A percentile compares a stretch with the other conserved stretches of the same genome.
Evolutionary conservation across 352 stramenopile genomes (phyloP).

Genomic region (Albugo laibachii): DNA sequence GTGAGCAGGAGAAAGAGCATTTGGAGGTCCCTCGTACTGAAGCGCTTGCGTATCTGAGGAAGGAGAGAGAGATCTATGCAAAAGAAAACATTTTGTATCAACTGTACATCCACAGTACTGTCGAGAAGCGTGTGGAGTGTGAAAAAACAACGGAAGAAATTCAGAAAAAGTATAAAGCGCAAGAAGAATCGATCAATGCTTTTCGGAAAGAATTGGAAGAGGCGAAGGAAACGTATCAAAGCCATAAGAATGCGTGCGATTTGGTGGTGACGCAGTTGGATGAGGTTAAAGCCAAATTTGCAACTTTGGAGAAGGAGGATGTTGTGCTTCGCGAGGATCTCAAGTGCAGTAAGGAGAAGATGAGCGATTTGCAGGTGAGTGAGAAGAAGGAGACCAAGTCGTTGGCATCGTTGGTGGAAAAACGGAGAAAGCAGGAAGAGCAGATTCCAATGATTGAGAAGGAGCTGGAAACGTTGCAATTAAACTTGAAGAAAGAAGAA

Average conservation of each 20-base stretch:
- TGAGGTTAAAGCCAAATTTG: slow-evolving; percentile 83
- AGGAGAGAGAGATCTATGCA: slow-evolving; percentile 90
- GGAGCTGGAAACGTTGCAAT: slow-evolving; percentile 44
- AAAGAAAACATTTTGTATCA: slow-evolving; percentile 96
- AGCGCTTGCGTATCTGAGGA: slow-evolving; percentile 86
- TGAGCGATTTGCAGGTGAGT: slow-evolving; percentile 82
- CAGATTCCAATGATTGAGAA: slow-evolving; percentile 80
- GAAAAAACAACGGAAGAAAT: slow-evolving; percentile 41
- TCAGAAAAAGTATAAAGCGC: slow-evolving; percentile 51
- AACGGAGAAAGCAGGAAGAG: slow-evolving; percentile 62
- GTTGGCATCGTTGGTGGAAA: slow-evolving; percentile 56
- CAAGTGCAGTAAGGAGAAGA: slow-evolving; percentile 87
- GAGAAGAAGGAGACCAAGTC: slow-evolving; percentile 88
- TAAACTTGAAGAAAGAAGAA: slow-evolving; percentile 69
- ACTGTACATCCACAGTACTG: slow-evolving; percentile 72
- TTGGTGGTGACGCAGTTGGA: slow-evolving; percentile 71
- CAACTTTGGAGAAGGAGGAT: slow-evolving; percentile 91
- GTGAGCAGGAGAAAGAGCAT: slow-evolving; percentile 93
- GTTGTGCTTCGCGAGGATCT: slow-evolving; percentile 96
- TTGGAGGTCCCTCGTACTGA: slow-evolving; percentile 89
- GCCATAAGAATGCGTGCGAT: slow-evolving; percentile 72
- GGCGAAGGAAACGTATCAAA: slow-evolving; percentile 67
- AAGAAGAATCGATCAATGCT: slow-evolving; percentile 52
- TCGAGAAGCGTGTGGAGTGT: slow-evolving; percentile 38
- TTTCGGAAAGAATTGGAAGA: slow-evolving; percentile 59